Conservation (phyloP, 208 protist species). For the Trypanosoma vivax region DNA sequence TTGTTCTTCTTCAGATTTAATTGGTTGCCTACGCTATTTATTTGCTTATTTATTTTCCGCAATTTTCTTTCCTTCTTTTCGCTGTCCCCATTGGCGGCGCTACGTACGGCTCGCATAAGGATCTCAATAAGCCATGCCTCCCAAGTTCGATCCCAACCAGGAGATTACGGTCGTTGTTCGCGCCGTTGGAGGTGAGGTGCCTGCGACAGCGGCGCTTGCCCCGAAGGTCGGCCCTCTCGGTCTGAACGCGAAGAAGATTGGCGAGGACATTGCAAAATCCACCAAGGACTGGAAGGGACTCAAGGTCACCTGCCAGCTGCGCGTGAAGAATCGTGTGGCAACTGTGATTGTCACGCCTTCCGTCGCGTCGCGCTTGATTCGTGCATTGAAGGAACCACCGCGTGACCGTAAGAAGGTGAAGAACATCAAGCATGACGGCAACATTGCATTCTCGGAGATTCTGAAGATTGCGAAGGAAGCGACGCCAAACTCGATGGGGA, state of each 20-base stretch:
- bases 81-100: slow-evolving; percentile 58
- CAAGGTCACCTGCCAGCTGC: slow-evolving; percentile 97
- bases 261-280: slow-evolving; percentile 98
- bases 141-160: slow-evolving; percentile 97
- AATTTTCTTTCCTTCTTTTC: background rate
- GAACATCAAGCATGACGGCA: slow-evolving; percentile 99
- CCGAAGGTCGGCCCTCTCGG: slow-evolving; percentile 99
- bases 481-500: slow-evolving; percentile 92
- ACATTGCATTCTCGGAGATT: slow-evolving; percentile 96
- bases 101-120: too few relatives aligned
- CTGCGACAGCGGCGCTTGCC: slow-evolving; percentile 95
- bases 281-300: slow-evolving; percentile 99
- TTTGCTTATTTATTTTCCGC: background rate
- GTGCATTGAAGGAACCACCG: slow-evolving; percentile 98
- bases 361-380: slow-evolving; percentile 96
- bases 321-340: slow-evolving; percentile 98
- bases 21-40: background rate
- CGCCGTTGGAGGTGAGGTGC: slow-evolving; percentile 97
- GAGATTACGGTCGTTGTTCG: slow-evolving; percentile 95
- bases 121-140: slow-evolving; percentile 92
- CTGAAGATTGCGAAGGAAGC: slow-evolving; percentile 96
- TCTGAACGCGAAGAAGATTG: slow-evolving; percentile 99
- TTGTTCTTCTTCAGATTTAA: too few relatives aligned
- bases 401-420: slow-evolving; percentile 99
- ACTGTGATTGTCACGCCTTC: slow-evolving; percentile 95